A percentile compares a stretch with the other conserved stretches of the same genome.
Evolutionary conservation across 2,329 filamentous ascomycete genomes (phyloP).

Genomic region (Phaeosphaeriaceae sp.): DNA sequence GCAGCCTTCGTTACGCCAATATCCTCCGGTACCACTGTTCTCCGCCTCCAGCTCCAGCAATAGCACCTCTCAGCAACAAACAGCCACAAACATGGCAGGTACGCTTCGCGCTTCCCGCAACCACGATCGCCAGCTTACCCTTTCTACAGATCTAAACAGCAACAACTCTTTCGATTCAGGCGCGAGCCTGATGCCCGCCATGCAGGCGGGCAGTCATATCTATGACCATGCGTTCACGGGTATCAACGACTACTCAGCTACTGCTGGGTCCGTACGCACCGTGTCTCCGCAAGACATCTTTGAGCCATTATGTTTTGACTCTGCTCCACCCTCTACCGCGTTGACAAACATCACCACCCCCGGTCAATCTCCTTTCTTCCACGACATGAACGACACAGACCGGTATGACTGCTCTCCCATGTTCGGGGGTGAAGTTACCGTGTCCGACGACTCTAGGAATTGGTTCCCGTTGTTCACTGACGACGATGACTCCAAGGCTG

Average conservation of each 20-base stretch:
- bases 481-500: conserved; percentile 48
- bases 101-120: conserved; percentile 25
- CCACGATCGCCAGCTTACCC: conserved; percentile 35
- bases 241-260: conserved; percentile 53
- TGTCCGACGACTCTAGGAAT: conserved; percentile 53
- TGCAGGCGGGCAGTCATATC: conserved; percentile 40
- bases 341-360: conserved; percentile 87
- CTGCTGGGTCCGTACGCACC: conserved; percentile 58
- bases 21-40: conserved; percentile 77
- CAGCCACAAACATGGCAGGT: conserved; percentile 49
- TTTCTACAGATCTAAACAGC: conserved; percentile 44
- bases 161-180: conserved; percentile 54
- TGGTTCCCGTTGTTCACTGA: conserved; percentile 80
- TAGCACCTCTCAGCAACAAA: conserved; percentile 55
- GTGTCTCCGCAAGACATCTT: conserved; percentile 86
- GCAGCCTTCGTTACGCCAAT: conserved; percentile 58
- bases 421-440: conserved; percentile 65
- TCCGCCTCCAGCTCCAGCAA: conserved; percentile 65
- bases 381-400: conserved; percentile 52
- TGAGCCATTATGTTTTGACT: conserved; percentile 68
- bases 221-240: conserved; percentile 51
- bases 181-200: conserved; percentile 55
- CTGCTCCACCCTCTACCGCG: conserved; percentile 80
- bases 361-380: conserved; percentile 74
- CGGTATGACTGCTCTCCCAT: conserved; percentile 78